A percentile compares a stretch with the other conserved stretches of the same genome.
These are phyloP conservation scores for Neltuma alba DNA, from an alignment of 306 rosid species.

Conservation along the genomic window DNA sequence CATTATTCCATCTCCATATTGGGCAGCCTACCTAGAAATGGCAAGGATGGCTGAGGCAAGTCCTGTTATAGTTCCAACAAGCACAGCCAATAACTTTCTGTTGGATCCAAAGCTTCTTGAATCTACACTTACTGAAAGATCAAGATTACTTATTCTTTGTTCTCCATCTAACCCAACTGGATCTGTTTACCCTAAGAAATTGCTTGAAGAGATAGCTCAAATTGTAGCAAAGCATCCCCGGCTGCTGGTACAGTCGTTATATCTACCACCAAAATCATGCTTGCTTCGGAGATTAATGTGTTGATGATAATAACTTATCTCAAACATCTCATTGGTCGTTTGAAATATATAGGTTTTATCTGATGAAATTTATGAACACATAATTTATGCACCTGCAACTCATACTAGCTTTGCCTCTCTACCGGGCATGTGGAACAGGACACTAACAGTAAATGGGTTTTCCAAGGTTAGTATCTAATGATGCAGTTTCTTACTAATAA, in stretches of 20 bases:
- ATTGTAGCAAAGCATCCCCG: conserved; percentile 90
- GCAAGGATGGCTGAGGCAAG: conserved; percentile 90
- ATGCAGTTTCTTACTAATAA: neutral
- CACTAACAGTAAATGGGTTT: conserved; percentile 91
- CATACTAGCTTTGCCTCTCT: conserved; percentile 95
- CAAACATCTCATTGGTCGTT: conserved; percentile 11
- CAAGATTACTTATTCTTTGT: conserved; percentile 83
- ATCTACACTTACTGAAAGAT: conserved; percentile 70
- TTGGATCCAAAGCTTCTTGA: conserved; percentile 78
- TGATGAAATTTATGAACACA: conserved; percentile 94
- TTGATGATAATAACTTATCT: too few relatives aligned
- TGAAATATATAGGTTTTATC: conserved; percentile 62
- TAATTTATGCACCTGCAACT: conserved; percentile 86
- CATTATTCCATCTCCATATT: conserved; percentile 91
- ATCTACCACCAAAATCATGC: neutral
- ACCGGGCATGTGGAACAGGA: conserved; percentile 96
- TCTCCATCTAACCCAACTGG: conserved; percentile 99
- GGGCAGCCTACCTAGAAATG: conserved; percentile 94
- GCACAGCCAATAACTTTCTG: conserved; percentile 60
- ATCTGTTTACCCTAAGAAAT: conserved; percentile 78
- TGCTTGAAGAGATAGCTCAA: conserved; percentile 80
- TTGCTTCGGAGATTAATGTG: conserved; percentile 6
- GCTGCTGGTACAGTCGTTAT: conserved; percentile 72
- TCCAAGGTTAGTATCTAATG: conserved; percentile 66
- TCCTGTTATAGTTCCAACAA: conserved; percentile 82